Evolutionary conservation across 768 basidiomycete genomes (phyloP).

Genomic region (Pisolithus microcarpus): DNA sequence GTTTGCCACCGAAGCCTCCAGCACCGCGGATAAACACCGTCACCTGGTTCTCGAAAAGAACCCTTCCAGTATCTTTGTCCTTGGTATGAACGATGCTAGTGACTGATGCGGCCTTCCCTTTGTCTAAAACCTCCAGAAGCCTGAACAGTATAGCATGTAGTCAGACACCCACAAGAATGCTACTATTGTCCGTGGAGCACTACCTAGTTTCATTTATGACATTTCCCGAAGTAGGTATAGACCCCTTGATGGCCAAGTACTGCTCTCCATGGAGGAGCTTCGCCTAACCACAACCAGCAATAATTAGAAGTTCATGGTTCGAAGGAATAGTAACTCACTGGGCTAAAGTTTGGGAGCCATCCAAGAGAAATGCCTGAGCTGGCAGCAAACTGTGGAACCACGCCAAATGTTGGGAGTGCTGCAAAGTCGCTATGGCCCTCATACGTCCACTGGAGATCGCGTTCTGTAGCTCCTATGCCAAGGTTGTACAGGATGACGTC

Average conservation of each 20-base stretch:
- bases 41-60: slow-evolving; percentile 87
- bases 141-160: slow-evolving; percentile 27
- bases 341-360: slow-evolving; percentile 94
- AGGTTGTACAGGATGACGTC: slow-evolving; percentile 95
- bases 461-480: slow-evolving; percentile 88
- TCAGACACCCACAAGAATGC: not conserved
- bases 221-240: slow-evolving; percentile 79
- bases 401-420: slow-evolving; percentile 90
- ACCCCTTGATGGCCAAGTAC: slow-evolving; percentile 78
- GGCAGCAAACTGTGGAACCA: slow-evolving; percentile 83
- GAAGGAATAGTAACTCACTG: slow-evolving; percentile 43
- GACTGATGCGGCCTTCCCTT: slow-evolving; percentile 91
- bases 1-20: slow-evolving; percentile 95
- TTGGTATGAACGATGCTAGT: slow-evolving; percentile 72
- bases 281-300: slow-evolving; percentile 42
- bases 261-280: slow-evolving; percentile 98
- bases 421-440: slow-evolving; percentile 84
- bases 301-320: no score
- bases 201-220: slow-evolving; percentile 72
- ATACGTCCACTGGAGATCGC: slow-evolving; percentile 86
- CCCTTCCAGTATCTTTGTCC: slow-evolving; percentile 68
- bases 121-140: slow-evolving; percentile 75
- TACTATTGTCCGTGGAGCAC: slow-evolving; percentile 12
- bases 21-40: slow-evolving; percentile 90
- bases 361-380: slow-evolving; percentile 63